These are phyloP conservation scores for Scutellaria baicalensis DNA, from an alignment of 257 asterid genomes.

Conservation along the genomic window DNA sequence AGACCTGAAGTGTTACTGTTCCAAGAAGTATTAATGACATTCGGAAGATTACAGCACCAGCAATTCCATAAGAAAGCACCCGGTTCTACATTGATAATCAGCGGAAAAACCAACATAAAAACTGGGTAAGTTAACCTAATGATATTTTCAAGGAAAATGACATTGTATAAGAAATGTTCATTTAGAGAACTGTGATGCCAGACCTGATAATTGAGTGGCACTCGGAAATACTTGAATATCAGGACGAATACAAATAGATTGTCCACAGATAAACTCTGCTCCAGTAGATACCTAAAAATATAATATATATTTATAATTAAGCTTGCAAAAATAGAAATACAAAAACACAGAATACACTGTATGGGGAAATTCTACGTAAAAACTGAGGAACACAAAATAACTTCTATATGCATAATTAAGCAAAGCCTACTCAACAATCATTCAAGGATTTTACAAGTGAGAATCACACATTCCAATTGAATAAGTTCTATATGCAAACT, in stretches of 20 bases:
- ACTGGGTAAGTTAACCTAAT: slow-evolving; percentile 8
- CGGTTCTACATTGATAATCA: slow-evolving; percentile 44
- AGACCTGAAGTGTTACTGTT: slow-evolving; percentile 93
- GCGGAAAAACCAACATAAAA: slow-evolving; percentile 8
- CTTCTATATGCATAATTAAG: not conserved
- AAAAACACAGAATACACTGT: not conserved
- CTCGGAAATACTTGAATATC: slow-evolving; percentile 92
- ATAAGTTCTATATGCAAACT: not conserved
- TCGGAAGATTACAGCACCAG: slow-evolving; percentile 87
- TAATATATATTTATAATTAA: not conserved
- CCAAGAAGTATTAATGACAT: slow-evolving; percentile 87
- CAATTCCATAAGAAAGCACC: slow-evolving; percentile 95
- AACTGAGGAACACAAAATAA: not conserved
- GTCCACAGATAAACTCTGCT: slow-evolving; percentile 98
- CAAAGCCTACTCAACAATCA: not conserved
- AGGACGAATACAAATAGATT: slow-evolving; percentile 89
- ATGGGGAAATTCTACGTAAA: not conserved
- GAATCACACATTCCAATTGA: not conserved
- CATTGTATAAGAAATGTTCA: slow-evolving; percentile 8
- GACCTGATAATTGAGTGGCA: slow-evolving; percentile 86
- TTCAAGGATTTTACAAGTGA: not conserved
- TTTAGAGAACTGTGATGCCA: slow-evolving; percentile 10
- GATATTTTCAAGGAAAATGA: slow-evolving; percentile 1
- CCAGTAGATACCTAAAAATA: slow-evolving; percentile 76
- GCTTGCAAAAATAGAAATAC: not conserved